Evolutionary conservation across 1,284 basidiomycete genomes (phyloP).

Genomic region (Uromyces viciae-fabae): DNA sequence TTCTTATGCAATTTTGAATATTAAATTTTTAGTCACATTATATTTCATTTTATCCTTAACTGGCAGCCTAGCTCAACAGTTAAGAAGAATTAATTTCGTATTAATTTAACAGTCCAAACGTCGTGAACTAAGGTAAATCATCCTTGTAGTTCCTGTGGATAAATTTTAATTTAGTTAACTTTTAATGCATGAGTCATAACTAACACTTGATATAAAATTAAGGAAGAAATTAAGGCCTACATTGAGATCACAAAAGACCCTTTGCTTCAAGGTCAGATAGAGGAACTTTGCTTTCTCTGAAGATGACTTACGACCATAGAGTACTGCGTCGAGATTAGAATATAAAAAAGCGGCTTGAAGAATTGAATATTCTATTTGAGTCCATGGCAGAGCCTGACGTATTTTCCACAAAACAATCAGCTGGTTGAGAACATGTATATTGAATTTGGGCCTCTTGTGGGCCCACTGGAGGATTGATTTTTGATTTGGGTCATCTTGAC

Average conservation of each 20-base stretch:
- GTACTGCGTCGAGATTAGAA: background rate
- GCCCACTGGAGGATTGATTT: too few relatives aligned
- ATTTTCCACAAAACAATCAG: background rate
- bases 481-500: too few relatives aligned
- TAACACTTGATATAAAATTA: too few relatives aligned
- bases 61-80: too few relatives aligned
- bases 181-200: too few relatives aligned
- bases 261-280: background rate
- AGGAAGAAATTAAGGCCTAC: background rate
- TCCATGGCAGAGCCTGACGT: conserved; percentile 2
- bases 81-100: background rate
- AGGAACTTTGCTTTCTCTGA: background rate
- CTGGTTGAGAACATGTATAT: background rate
- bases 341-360: background rate
- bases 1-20: too few relatives aligned
- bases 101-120: background rate
- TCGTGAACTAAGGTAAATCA: background rate
- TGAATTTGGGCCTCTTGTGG: background rate
- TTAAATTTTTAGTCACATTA: too few relatives aligned
- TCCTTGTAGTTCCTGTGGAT: background rate
- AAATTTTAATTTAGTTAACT: too few relatives aligned
- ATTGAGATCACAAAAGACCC: background rate
- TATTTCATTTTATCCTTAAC: too few relatives aligned
- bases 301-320: background rate
- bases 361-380: background rate